Base-by-base conservation (phyloP, 2,329 filamentous ascomycete genomes). In the Achaetomium macrosporum region DNA sequence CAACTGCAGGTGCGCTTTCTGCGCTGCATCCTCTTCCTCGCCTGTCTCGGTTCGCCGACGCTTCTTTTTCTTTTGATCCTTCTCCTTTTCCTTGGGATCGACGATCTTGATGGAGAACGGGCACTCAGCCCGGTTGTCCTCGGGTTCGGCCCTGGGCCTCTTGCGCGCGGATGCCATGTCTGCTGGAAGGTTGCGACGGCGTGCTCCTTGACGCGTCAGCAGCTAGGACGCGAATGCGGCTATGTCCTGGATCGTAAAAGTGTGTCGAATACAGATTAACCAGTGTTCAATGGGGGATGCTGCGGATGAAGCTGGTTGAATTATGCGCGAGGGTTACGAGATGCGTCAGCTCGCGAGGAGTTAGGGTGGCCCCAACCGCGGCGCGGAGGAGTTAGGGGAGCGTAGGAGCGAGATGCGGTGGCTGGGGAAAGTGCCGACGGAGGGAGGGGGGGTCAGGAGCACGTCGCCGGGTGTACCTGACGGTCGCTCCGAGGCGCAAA, bases 71-170 rank as follows among this genome's bases (percentile, higher is more conserved):
- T 74, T 75, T 56, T 70, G 67, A 53, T 78, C 77, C 66, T 70
- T 73, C 33, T 78, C 77, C 66, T 70, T 73, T 33, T 73, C 70
- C 53, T 75, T 77, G 9, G 72, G 68, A 51, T 76, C 72, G 55
- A 75, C 71, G 46, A 73, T 66, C 37, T 66, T 65, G 48, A 81
- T 71, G 37, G 65, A 67, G 55, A 80, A 82, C 11, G 77, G 78
- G 57, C 78, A 82, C 59, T 82, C 78, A 63, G 79, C 79, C 59
- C 76, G 73, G 59, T 79, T 77, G 54, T 77, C 73, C 54, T 70
- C 67, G 52, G 67, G 61, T 48, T 76, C 71, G 50, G 71, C 65
- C 61, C 76, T 75, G 55, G 76, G 73, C 59, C 79, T 75, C 69
- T 82, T 82, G 60, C 74, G 71, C 57, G 74, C 60, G 31, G 67